Conservation (phyloP, 1,139 yeast genomes). For the Candida sp. region DNA sequence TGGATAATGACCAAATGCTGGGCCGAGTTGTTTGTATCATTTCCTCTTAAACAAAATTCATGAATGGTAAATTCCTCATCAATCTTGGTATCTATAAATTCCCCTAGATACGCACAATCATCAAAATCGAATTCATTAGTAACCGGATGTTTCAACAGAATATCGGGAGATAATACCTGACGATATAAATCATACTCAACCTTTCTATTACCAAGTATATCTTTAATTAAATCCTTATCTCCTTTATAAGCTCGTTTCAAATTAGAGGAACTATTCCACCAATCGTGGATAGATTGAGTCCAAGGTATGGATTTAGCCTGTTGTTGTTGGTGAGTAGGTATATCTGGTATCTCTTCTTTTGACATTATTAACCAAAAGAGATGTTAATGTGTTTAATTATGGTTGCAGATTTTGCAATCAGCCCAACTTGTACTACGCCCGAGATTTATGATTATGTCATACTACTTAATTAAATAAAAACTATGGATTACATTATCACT, state of each 20-base stretch:
- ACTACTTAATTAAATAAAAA: no score
- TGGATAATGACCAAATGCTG: slow-evolving; percentile 35
- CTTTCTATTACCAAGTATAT: slow-evolving; percentile 18
- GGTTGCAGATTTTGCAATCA: neutral
- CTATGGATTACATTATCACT: no score
- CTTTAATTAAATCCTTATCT: slow-evolving; percentile 7
- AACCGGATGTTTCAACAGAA: slow-evolving; percentile 19
- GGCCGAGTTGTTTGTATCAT: no score
- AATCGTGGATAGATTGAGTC: slow-evolving; percentile 29
- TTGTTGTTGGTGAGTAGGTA: neutral
- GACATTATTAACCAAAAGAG: neutral
- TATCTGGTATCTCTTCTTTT: neutral
- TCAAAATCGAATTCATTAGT: neutral
- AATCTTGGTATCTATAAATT: slow-evolving; percentile 30
- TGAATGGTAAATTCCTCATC: slow-evolving; percentile 30
- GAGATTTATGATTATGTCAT: no score
- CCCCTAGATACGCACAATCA: slow-evolving; percentile 11
- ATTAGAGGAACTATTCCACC: slow-evolving; percentile 35
- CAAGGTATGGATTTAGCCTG: slow-evolving; percentile 24
- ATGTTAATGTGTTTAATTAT: neutral
- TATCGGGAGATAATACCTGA: slow-evolving; percentile 30
- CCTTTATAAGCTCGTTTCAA: slow-evolving; percentile 16
- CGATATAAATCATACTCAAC: slow-evolving; percentile 35
- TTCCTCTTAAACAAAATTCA: slow-evolving; percentile 34
- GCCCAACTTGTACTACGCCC: no score